Conservation (phyloP, 2,329 filamentous ascomycete genomes). For the Ceratocystis huliohia region DNA sequence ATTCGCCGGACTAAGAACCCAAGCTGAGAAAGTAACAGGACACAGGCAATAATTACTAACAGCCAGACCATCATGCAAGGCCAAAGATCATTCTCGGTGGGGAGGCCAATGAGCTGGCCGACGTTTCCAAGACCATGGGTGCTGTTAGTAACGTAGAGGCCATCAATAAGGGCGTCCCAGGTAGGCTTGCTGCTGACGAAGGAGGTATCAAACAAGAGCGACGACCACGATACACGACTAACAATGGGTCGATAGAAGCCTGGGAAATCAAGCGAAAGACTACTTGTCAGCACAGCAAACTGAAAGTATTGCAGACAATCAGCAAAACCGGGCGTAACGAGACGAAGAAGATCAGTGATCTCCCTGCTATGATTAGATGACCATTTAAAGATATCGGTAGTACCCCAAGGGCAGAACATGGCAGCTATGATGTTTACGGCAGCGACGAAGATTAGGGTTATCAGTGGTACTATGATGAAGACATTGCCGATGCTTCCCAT, state of each 20-base stretch:
- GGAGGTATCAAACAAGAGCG: conserved; percentile 85
- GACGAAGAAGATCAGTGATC: conserved; percentile 64
- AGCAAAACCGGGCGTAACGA: conserved; percentile 91
- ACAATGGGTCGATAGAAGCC: conserved; percentile 88
- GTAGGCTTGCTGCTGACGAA: conserved; percentile 59
- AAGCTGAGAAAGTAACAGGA: conserved; percentile 58
- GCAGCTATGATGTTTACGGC: conserved; percentile 72
- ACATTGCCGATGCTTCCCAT: conserved; percentile 59
- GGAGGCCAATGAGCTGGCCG: conserved; percentile 73
- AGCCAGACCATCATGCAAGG: conserved; percentile 89
- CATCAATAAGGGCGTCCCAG: conserved; percentile 59
- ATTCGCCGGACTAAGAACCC: conserved; percentile 69
- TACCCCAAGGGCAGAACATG: conserved; percentile 89
- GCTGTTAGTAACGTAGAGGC: conserved; percentile 70
- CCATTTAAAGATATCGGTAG: conserved; percentile 82
- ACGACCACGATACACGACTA: conserved; percentile 78
- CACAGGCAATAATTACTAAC: conserved; percentile 56
- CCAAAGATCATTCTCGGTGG: conserved; percentile 69
- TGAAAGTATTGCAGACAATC: conserved; percentile 97
- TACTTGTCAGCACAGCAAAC: conserved; percentile 78
- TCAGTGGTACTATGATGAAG: conserved; percentile 62
- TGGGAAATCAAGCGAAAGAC: conserved; percentile 74
- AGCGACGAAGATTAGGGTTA: conserved; percentile 66
- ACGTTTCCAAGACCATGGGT: conserved; percentile 68
- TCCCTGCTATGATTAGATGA: conserved; percentile 96